Base-by-base conservation (phyloP, 2,329 filamentous ascomycete genomes). In the Colletotrichum tropicale region DNA sequence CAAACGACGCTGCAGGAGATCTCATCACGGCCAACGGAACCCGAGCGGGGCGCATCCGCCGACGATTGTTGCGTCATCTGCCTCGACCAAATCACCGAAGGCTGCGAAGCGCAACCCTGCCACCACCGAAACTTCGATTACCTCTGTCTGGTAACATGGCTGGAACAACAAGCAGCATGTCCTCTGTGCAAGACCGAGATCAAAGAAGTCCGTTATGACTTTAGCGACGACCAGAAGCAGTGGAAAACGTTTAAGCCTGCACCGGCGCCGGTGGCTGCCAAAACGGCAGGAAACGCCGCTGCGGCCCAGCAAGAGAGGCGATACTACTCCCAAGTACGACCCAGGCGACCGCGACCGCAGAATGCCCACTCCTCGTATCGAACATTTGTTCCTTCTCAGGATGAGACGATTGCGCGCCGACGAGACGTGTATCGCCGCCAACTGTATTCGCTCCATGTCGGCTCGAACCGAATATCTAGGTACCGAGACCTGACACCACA, bases 71-170 rank as follows among this genome's bases (percentile, higher is more conserved):
- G 96, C 84, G 95, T 98, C 77, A 97, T 98, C 83, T 98, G 96
- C 84, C 92, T 98, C 76, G 94, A 96, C 72, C 81, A 86, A 69
- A 88, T 98, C 80, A 91, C 92, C 12, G 94, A 97, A 80, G 86
- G 91, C 68, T 95, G 94, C 77, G 88, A 93, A 66, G 91, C 94
- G 9, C 86, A 90, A 24, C 96, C 96, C 9, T 98, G 96, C 87
- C 89, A 91, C 56, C 96, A 98, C 86, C 86, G 88, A 73, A 92
- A 93, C 79, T 98, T 98, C 82, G 96, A 98, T 87, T 98, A 96
- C 81, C 83, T 95, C 15, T 98, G 96, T 83, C 90, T 98, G 8
- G 85, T 93, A 26, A 96, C 90, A 84, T 98, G 96, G 96, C 87
- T 98, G 7, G 90, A 95, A 79, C 88, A 94, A 77, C 90, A 91